These are phyloP conservation scores for Teratosphaeria destructans DNA, from an alignment of 2,329 filamentous ascomycete genomes.

Conservation along the genomic window DNA sequence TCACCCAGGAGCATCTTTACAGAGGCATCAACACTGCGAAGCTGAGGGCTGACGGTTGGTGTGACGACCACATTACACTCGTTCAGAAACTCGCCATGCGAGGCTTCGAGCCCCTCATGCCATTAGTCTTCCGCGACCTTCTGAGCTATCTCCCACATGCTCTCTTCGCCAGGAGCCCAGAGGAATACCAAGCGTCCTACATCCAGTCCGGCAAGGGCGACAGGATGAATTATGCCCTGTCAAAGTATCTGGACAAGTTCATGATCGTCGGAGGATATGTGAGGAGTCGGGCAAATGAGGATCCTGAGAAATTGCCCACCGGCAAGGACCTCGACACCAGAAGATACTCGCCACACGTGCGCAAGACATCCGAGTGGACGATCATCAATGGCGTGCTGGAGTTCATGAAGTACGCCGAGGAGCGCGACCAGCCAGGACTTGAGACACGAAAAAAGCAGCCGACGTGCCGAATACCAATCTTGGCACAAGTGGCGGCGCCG, in stretches of 20 bases:
- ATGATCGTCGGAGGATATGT: slow-evolving; percentile 42
- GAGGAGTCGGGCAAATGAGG: slow-evolving; percentile 29
- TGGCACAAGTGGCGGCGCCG: slow-evolving; percentile 35
- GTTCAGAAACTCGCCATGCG: slow-evolving; percentile 45
- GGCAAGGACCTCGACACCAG: neutral
- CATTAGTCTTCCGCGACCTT: slow-evolving; percentile 42
- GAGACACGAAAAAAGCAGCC: slow-evolving; percentile 13
- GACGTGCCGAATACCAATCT: slow-evolving; percentile 28
- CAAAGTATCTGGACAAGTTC: slow-evolving; percentile 40
- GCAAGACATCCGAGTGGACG: neutral
- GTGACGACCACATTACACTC: slow-evolving; percentile 41
- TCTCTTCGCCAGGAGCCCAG: slow-evolving; percentile 38
- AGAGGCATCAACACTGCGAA: slow-evolving; percentile 15
- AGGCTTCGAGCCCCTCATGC: slow-evolving; percentile 47
- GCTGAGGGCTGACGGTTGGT: slow-evolving; percentile 32
- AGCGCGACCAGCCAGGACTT: slow-evolving; percentile 36
- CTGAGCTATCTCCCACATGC: slow-evolving; percentile 44
- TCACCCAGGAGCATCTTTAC: slow-evolving; percentile 14
- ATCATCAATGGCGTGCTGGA: slow-evolving; percentile 13
- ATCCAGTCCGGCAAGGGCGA: slow-evolving; percentile 30
- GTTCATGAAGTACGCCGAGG: neutral
- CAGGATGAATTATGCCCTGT: slow-evolving; percentile 39
- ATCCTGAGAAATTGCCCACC: slow-evolving; percentile 8
- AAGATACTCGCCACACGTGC: neutral
- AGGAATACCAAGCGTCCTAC: slow-evolving; percentile 26